Evolutionary conservation across 2,329 filamentous ascomycete genomes (phyloP).

Genomic region (Claviceps capensis): DNA sequence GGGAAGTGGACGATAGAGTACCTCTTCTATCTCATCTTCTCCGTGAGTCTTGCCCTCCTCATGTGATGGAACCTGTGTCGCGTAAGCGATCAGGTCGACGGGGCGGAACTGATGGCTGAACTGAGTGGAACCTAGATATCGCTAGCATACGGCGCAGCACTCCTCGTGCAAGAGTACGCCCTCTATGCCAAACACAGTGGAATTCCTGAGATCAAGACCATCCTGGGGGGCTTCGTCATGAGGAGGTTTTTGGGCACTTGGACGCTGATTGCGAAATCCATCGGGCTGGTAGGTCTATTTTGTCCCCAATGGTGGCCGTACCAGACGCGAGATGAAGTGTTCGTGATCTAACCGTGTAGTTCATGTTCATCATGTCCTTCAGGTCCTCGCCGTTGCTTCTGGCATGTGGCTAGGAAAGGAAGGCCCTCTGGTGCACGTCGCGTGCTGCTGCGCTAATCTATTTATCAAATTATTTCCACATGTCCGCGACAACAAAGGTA

Average conservation of each 20-base stretch:
- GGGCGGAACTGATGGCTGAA: not conserved
- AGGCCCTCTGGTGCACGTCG: conserved; percentile 87
- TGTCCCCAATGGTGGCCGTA: not conserved
- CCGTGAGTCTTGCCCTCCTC: conserved; percentile 38
- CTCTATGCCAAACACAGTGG: conserved; percentile 86
- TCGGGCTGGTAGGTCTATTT: conserved; percentile 55
- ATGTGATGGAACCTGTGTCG: too few species aligned
- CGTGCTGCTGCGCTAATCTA: conserved; percentile 88
- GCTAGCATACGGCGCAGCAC: conserved; percentile 63
- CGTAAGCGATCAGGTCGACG: not conserved
- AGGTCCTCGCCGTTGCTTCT: conserved; percentile 84
- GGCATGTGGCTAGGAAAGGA: conserved; percentile 97
- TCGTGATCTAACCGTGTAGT: not conserved
- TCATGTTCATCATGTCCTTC: not conserved
- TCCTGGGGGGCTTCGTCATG: conserved; percentile 89
- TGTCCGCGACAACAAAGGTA: conserved; percentile 78
- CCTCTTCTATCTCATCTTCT: conserved; percentile 72
- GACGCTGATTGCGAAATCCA: conserved; percentile 80
- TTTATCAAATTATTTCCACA: conserved; percentile 77
- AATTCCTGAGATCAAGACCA: conserved; percentile 95
- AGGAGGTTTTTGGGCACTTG: conserved; percentile 72
- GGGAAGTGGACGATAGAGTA: conserved; percentile 79
- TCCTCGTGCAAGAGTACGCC: conserved; percentile 73
- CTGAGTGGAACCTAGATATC: conserved; percentile 38
- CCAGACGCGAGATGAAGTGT: not conserved